Evolutionary conservation across 1,284 basidiomycete species (phyloP).

Genomic region (Fomitopsis pinicola): DNA sequence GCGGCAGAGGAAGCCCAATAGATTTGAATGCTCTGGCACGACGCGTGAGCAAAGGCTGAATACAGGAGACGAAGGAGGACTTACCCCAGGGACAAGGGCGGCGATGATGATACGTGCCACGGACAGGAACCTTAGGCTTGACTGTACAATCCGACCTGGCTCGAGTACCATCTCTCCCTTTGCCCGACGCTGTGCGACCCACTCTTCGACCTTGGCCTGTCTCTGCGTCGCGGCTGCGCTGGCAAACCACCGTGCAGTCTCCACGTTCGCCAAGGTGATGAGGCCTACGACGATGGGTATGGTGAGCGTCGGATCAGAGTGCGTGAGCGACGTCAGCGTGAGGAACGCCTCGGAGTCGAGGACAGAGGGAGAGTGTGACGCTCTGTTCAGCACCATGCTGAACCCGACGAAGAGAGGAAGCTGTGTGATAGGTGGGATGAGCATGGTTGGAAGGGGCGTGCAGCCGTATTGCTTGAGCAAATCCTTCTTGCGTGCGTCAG

Average conservation of each 20-base stretch:
- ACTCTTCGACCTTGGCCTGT: conserved; percentile 42
- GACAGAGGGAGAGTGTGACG: conserved; percentile 53
- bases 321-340: conserved; percentile 65
- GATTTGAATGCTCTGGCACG: conserved; percentile 61
- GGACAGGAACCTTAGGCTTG: conserved; percentile 55
- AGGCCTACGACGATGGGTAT: conserved; percentile 72
- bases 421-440: conserved; percentile 62
- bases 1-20: conserved; percentile 85
- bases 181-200: conserved; percentile 34
- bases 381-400: conserved; percentile 54
- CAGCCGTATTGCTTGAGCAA: conserved; percentile 57
- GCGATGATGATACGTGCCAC: conserved; percentile 74
- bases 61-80: conserved; percentile 20
- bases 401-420: conserved; percentile 70
- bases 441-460: conserved; percentile 54
- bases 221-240: conserved; percentile 48
- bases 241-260: conserved; percentile 68
- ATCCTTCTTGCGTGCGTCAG: conserved; percentile 50
- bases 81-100: conserved; percentile 75
- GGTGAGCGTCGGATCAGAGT: conserved; percentile 65
- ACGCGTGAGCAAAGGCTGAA: neutral
- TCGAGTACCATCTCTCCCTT: conserved; percentile 38
- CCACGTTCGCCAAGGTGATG: conserved; percentile 73
- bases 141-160: conserved; percentile 57
- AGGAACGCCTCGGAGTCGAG: conserved; percentile 74